Evolutionary conservation across 768 basidiomycete genomes (phyloP), one percentile per base, ranked within the genome.

Genomic region (Trametes punicea): DNA sequence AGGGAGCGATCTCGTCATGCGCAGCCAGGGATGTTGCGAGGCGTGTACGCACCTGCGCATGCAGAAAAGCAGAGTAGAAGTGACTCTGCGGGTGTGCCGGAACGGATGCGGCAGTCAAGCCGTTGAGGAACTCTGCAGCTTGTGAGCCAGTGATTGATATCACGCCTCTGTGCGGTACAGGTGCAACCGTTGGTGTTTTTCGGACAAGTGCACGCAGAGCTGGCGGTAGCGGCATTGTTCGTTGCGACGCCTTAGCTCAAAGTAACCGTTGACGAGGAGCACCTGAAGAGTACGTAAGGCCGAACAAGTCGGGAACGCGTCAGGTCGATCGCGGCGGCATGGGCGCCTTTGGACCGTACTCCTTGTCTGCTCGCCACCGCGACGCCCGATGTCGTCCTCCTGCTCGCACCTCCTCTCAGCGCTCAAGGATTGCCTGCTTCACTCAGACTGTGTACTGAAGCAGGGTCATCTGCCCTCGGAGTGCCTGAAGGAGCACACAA

Each of bases 371-470:
- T 39, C 55, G 56, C 52, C 21, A 45, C 46, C 36, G 29, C 46
- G 20, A 18, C 44, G 16, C 45, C 56, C 60, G 68, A 90, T 93
- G 90, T 83, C 89, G 45, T 87, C 86, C 39, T 87, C 87, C 42
- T 95, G 93, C 69, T 81, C 89, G 62, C 81, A 82, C 47, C 75
- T 96, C 56, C 74, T 93, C 45, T 77, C 74, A 26, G 89, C 90
- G 31, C 80, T 96, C 66, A 93, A 90, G 64, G 82, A 88, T 56
- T 96, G 93, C 64, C 71, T 96, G 4, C 77, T 94, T 66, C 81
- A 80, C 64, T 90, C 92, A 0, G 91, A 95, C 66, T 96, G 93
- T 67, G 93, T 96, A 46, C 69, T 88, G 21, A 90, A 89, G 67
- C 76, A 92, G 29, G 83, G 86, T 2, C 72, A 76, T 51, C 75